phyloP scores from a whole-genome alignment of 2,329 filamentous ascomycete genomes.

The Penicillium psychrosexuale region DNA sequence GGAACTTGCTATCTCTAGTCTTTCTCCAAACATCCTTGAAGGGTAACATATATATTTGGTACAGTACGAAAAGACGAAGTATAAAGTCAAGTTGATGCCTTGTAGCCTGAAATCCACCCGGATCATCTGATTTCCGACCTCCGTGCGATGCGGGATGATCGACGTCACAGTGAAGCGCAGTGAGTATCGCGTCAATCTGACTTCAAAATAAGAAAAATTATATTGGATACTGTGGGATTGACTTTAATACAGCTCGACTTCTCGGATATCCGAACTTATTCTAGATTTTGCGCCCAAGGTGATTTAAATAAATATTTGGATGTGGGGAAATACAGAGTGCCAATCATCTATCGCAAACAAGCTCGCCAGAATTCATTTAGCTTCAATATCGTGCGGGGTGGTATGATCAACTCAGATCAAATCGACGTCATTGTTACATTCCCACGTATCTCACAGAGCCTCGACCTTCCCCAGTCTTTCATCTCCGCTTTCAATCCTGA shows the following conservation, averaged over 20 bases:
- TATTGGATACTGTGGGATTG: neutral
- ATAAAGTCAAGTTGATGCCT: neutral
- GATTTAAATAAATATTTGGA: neutral
- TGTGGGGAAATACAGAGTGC: neutral
- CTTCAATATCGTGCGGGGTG: constrained; percentile 16
- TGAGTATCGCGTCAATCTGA: constrained; percentile 4
- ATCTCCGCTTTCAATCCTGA: neutral
- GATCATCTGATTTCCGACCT: constrained; percentile 16
- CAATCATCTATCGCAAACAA: neutral
- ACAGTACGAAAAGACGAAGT: neutral
- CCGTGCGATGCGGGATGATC: constrained; percentile 25
- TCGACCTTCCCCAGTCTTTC: neutral
- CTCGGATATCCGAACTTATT: neutral
- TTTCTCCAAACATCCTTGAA: neutral
- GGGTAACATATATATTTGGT: neutral
- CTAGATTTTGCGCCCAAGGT: neutral
- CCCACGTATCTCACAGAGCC: neutral
- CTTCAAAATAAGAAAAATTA: neutral
- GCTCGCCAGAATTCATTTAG: neutral
- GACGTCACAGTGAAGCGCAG: constrained; percentile 21
- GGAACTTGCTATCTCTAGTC: neutral
- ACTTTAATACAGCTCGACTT: neutral
- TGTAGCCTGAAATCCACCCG: constrained; percentile 14
- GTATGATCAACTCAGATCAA: constrained; percentile 15
- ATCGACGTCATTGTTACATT: constrained; percentile 37